Evolutionary conservation across 1,284 basidiomycete genomes (phyloP).

Genomic region (Bondarzewia mesenterica): DNA sequence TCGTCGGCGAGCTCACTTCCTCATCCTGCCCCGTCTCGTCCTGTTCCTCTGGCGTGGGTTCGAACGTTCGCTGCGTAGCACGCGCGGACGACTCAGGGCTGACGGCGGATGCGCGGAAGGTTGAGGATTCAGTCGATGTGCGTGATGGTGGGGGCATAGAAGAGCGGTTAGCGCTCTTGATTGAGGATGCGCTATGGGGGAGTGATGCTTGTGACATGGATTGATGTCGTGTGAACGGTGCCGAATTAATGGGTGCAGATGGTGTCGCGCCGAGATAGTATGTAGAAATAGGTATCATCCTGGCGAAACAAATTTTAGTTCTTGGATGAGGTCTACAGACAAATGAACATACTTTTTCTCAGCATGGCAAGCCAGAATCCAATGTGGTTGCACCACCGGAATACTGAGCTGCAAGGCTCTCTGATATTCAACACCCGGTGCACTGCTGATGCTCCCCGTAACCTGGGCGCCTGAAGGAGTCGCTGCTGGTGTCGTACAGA

Average conservation of each 20-base stretch:
- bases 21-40: conserved; percentile 14
- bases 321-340: neutral
- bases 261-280: conserved; percentile 72
- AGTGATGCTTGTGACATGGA: conserved; percentile 72
- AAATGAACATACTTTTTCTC: conserved; percentile 64
- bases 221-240: conserved; percentile 47
- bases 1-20: conserved; percentile 25
- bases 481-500: conserved; percentile 80
- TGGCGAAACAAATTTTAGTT: conserved; percentile 20
- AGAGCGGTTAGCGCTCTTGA: conserved; percentile 37
- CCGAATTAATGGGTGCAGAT: conserved; percentile 32
- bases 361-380: conserved; percentile 79
- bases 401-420: conserved; percentile 85
- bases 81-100: conserved; percentile 21
- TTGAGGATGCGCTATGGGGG: conserved; percentile 26
- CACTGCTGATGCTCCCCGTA: conserved; percentile 37
- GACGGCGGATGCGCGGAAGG: conserved; percentile 34
- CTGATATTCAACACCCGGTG: conserved; percentile 82
- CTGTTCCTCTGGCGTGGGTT: conserved; percentile 42
- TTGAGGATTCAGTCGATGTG: conserved; percentile 22
- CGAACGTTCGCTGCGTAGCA: conserved; percentile 24
- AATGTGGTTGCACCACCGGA: conserved; percentile 84
- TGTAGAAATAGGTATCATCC: conserved; percentile 80
- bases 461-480: conserved; percentile 54
- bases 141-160: conserved; percentile 54